Evolutionary conservation across 345 rosid genomes (phyloP).

Genomic region (Rhodamnia argentea): DNA sequence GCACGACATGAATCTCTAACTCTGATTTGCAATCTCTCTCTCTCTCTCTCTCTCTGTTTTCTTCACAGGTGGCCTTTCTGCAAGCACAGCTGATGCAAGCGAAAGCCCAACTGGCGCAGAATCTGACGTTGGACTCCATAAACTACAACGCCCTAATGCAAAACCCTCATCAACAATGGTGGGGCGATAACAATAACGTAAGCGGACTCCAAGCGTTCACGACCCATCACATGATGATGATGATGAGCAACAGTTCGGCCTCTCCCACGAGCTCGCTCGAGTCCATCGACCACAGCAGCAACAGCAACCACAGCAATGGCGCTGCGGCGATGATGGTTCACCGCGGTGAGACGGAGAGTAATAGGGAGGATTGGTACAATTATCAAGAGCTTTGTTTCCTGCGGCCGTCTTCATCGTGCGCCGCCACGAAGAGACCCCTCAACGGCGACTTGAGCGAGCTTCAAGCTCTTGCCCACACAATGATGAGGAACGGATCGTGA

Average conservation of each 20-base stretch:
- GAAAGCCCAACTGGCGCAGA: constrained; percentile 63
- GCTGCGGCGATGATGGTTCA: not conserved
- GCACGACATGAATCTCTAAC: not conserved
- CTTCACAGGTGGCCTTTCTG: constrained; percentile 58
- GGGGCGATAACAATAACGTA: constrained; percentile 3
- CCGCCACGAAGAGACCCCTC: constrained; percentile 32
- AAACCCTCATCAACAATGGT: constrained; percentile 24
- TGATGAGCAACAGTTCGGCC: constrained; percentile 26
- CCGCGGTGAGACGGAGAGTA: not conserved
- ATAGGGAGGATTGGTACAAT: not conserved
- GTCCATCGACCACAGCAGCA: constrained; percentile 25
- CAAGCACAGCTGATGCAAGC: constrained; percentile 88
- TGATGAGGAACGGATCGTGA: constrained; percentile 58
- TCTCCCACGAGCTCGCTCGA: constrained; percentile 78
- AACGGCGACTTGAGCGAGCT: constrained; percentile 62
- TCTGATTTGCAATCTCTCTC: not conserved
- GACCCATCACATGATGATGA: not conserved
- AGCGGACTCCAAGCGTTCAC: not conserved
- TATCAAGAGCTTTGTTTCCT: constrained; percentile 16
- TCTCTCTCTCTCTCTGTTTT: not conserved
- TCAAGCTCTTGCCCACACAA: constrained; percentile 74
- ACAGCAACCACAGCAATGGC: not conserved
- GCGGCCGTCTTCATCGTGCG: constrained; percentile 6
- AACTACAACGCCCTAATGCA: not conserved
- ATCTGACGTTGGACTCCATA: constrained; percentile 23